Evolutionary conservation across 2,329 filamentous ascomycete species (phyloP), one percentile per base, ranked within the genome.

Genomic region (Onygenales sp.): DNA sequence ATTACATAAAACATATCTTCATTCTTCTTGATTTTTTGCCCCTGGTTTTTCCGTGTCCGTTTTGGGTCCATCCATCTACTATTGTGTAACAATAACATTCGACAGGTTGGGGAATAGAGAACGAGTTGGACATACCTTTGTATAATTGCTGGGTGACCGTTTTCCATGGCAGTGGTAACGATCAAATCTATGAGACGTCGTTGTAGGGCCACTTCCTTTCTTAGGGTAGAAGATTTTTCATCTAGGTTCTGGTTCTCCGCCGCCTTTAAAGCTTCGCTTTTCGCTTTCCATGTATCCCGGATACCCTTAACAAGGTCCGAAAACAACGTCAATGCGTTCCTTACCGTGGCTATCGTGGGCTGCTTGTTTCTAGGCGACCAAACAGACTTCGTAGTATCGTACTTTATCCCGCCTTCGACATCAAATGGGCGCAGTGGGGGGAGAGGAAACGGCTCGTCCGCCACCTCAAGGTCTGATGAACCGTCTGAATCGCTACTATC

Each of bases 221-320:
- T 80, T 17, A 84, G 69, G 46, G 76, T 65, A 9, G 76, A 72
- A 13, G 82, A 71, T 63, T 81, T 78, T 49, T 74, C 69, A 56
- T 71, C 72, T 60, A 77, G 72, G 61, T 80, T 78, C 64, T 79
- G 74, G 55, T 80, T 77, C 60, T 82, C 79, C 9, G 82, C 81
- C 57, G 78, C 72, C 57, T 78, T 75, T 57, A 84, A 72, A 27
- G 76, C 75, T 58, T 78, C 75, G 43, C 72, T 75, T 59, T 80
- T 79, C 36, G 73, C 68, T 62, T 82, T 83, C 81, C 81, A 85
- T 39, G 77, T 72, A 63, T 84, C 81, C 55, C 81, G 76, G 53
- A 84, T 75, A 6, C 74, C 74, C 62, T 79, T 79, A 55, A 84
- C 70, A 44, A 83, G 70, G 48, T 83, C 79, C 71, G 81, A 82